Percentiles rank a stretch among this genome's conserved stretches.
Conservation (phyloP, 2,329 filamentous ascomycete species). For the Byssothecium circinans region DNA sequence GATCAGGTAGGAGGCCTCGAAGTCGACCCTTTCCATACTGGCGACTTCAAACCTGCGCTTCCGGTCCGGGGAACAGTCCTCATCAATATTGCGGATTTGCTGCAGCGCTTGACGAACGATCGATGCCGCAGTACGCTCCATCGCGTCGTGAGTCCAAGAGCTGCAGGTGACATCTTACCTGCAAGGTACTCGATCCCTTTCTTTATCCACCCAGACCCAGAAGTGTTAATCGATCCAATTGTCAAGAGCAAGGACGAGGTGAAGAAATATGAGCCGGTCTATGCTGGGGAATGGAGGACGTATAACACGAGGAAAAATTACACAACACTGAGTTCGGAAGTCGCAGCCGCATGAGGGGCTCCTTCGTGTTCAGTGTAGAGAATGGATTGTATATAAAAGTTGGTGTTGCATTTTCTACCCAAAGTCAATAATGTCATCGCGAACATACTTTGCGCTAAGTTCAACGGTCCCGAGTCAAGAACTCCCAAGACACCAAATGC, state of each 20-base stretch:
- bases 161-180: conserved; percentile 27
- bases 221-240: conserved; percentile 39
- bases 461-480: not conserved
- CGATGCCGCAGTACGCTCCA: conserved; percentile 42
- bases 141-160: conserved; percentile 37
- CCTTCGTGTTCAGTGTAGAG: not conserved
- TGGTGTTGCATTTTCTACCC: not conserved
- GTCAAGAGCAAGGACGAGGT: conserved; percentile 35
- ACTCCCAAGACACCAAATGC: not conserved
- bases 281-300: conserved; percentile 38
- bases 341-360: not conserved
- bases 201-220: conserved; percentile 42
- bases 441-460: not conserved
- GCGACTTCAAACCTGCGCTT: conserved; percentile 27
- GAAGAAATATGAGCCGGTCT: conserved; percentile 43
- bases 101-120: conserved; percentile 30
- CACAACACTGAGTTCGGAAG: conserved; percentile 6
- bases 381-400: no score
- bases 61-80: conserved; percentile 26
- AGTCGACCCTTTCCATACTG: conserved; percentile 31
- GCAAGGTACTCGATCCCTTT: conserved; percentile 45
- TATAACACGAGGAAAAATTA: conserved; percentile 39
- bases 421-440: not conserved
- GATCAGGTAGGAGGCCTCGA: conserved; percentile 44
- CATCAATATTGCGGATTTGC: conserved; percentile 29